These are phyloP conservation scores for Cladosporium oxysporum DNA, from an alignment of 2,329 filamentous ascomycete genomes.

Conservation along the genomic window DNA sequence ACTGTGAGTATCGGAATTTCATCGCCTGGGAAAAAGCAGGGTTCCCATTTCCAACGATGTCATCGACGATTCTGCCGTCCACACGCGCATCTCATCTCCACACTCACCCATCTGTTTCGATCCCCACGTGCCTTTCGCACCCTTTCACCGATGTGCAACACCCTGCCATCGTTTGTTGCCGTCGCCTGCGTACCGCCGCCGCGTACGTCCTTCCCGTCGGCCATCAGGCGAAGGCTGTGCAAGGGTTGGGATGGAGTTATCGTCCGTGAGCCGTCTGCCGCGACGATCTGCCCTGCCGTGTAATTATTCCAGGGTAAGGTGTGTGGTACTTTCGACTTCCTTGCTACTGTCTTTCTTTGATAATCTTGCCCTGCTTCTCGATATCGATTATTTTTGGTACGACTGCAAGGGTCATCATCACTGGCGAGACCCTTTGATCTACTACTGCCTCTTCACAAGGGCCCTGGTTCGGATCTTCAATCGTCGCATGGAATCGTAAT, in stretches of 20 bases:
- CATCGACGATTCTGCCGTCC: not conserved
- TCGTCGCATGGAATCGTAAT: not conserved
- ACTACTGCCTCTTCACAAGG: not conserved
- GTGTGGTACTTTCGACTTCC: not conserved
- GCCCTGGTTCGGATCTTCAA: not conserved
- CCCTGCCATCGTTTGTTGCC: not conserved
- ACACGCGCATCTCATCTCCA: not conserved
- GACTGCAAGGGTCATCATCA: not conserved
- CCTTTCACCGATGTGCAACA: not conserved
- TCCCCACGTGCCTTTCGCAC: not conserved
- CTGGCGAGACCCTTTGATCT: not conserved
- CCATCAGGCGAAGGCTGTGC: not conserved
- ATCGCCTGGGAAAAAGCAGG: not conserved
- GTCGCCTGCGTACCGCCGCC: not conserved
- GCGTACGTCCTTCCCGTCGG: not conserved
- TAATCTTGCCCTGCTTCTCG: not conserved
- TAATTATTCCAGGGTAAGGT: not conserved
- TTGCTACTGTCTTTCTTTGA: not conserved
- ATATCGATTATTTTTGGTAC: not conserved
- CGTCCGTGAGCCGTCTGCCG: not conserved
- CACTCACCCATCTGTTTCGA: not conserved
- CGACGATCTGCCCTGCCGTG: not conserved
- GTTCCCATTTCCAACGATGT: not conserved
- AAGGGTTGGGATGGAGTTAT: constrained; percentile 6
- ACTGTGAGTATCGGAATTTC: not conserved